Evolutionary conservation across 2,329 filamentous ascomycete genomes (phyloP).

Genomic region (Pleochaeta shiraiana): DNA sequence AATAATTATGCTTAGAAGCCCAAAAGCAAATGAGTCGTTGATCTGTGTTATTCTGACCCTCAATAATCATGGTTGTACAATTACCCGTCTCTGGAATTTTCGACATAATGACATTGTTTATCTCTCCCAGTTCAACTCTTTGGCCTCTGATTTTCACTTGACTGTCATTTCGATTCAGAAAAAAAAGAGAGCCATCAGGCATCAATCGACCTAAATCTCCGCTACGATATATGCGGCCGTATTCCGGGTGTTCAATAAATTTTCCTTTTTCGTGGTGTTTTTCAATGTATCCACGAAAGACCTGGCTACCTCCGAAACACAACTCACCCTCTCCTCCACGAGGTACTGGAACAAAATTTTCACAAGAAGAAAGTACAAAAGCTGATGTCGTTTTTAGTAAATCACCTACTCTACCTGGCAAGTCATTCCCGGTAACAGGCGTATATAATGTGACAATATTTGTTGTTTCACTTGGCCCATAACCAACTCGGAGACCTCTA

Average conservation of each 20-base stretch:
- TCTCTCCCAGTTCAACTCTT: slow-evolving; percentile 56
- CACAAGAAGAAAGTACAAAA: slow-evolving; percentile 21
- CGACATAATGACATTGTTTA: slow-evolving; percentile 36
- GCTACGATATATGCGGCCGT: slow-evolving; percentile 58
- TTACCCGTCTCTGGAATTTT: slow-evolving; percentile 26
- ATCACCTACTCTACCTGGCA: slow-evolving; percentile 54
- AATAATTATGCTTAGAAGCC: slow-evolving; percentile 23
- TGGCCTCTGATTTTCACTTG: slow-evolving; percentile 70
- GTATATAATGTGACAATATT: slow-evolving; percentile 64
- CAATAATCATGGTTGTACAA: slow-evolving; percentile 39
- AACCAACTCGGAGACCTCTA: slow-evolving; percentile 52
- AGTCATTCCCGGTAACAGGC: slow-evolving; percentile 32
- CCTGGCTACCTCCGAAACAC: slow-evolving; percentile 70
- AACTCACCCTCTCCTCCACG: slow-evolving; percentile 58
- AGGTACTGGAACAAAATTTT: slow-evolving; percentile 32
- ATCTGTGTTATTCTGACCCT: slow-evolving; percentile 19
- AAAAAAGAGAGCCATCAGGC: slow-evolving; percentile 50
- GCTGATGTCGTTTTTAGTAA: slow-evolving; percentile 52
- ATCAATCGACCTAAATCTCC: slow-evolving; percentile 69
- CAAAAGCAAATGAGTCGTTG: slow-evolving; percentile 49
- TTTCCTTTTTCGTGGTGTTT: slow-evolving; percentile 38
- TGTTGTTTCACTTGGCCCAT: slow-evolving; percentile 69
- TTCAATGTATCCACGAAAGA: slow-evolving; percentile 54
- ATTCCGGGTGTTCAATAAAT: slow-evolving; percentile 44
- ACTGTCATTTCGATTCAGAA: slow-evolving; percentile 52